Evolutionary conservation across 2,329 filamentous ascomycete genomes (phyloP), one percentile per base, ranked within the genome.

Genomic region (Dactylellina sp.): DNA sequence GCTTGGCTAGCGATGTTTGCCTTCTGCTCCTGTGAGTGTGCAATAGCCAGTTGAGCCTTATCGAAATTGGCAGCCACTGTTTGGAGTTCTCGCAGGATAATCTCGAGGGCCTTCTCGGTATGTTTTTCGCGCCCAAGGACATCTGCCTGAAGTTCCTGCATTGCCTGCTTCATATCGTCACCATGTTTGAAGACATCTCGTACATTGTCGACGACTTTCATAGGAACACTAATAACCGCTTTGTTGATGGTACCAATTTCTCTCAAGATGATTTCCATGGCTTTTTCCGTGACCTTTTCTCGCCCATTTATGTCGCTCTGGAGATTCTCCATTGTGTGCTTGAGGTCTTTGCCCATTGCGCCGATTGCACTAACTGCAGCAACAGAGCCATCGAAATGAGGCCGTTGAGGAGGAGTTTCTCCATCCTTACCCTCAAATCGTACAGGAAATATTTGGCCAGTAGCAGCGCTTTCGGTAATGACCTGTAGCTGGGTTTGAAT

Each of bases 251-350:
- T 66, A 32, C 55, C 62, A 7, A 75, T 68, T 46, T 75, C 71
- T 16, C 71, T 42, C 28, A 75, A 22, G 37, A 78, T 77, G 75
- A 93, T 89, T 76, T 90, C 87, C 35, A 86, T 82, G 32, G 91
- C 89, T 76, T 91, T 89, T 77, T 94, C 92, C 61, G 88, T 87
- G 35, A 89, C 86, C 76, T 89, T 88, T 53, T 89, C 86, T 77
- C 91, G 91, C 52, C 91, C 89, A 47, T 96, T 91, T 28, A 92
- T 86, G 6, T 88, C 84, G 18, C 86, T 83, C 79, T 96, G 91
- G 75, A 93, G 89, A 74, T 95, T 92, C 63, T 97, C 93, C 79
- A 97, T 96, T 80, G 96, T 97, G 77, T 86, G 84, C 80, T 96
- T 88, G 22, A 99, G 84, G 76, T 78, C 76, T 72, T 94, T 89